Base-by-base conservation (phyloP, 1,139 yeast genomes). In the Magnusiomyces suaveolens region DNA sequence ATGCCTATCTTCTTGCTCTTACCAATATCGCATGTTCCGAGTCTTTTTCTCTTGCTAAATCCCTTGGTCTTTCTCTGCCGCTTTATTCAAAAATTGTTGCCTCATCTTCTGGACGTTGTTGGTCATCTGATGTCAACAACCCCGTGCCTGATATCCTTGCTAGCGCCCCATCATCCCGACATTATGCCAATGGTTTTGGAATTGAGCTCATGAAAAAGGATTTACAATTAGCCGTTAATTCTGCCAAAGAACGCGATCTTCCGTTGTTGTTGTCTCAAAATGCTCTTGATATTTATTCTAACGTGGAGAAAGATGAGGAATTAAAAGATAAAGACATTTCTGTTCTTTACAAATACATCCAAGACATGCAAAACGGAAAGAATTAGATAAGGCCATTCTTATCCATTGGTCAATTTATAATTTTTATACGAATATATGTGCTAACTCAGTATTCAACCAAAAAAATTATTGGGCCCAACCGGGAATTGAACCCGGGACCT, bases 121-220 rank as follows among this genome's bases (percentile, higher is more conserved):
- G 84, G 84, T 81, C 83, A 18, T 72, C 81, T 1, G 81, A 76
- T 44, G 81, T 77, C 62, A 80, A 80, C 65, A 78, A 80, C 64
- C 84, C 84, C 1, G 81, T 80, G 48, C 75, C 78, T 0, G 81
- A 80, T 2, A 77, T 75, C 10, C 74, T 75, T 57, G 76, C 80
- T 2, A 44, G 43, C 4, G 62, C 71, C 18, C 84, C 84, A 1
- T 73, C 78, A 33, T 79, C 78, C 51, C 71, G 70, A 20, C 76
- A 73, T 41, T 80, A 74, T 62, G 64, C 69, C 8, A 82, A 82
- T 44, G 84, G 84, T 0, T 80, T 80, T 61, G 77, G 79, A 46
- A 74, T 82, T 46, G 74, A 73, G 59, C 72, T 80, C 60, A 79
- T 82, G 61, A 72, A 78, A 60, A 80, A 80, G 64, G 84, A 80